Evolutionary conservation across 1,284 basidiomycete species (phyloP).

Genomic region (Sanghuangporus sanghuang): DNA sequence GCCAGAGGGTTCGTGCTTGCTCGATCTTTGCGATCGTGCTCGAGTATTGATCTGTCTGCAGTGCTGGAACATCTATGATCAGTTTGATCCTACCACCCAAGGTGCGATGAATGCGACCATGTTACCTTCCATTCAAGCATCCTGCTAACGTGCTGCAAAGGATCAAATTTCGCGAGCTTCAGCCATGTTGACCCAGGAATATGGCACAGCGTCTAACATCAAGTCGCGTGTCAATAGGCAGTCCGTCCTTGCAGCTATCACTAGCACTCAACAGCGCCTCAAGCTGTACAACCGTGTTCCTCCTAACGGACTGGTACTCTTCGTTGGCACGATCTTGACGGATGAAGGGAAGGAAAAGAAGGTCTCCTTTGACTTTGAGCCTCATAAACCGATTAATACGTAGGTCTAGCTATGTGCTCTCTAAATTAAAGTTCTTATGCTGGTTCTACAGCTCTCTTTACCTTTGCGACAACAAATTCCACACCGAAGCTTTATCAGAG

Average conservation of each 20-base stretch:
- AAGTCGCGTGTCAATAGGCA: constrained; percentile 98
- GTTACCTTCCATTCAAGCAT: constrained; percentile 7
- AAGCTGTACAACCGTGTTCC: constrained; percentile 97
- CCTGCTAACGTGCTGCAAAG: constrained; percentile 30
- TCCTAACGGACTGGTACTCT: constrained; percentile 94
- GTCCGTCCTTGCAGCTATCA: constrained; percentile 97
- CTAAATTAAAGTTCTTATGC: not conserved
- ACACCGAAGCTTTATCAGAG: constrained; percentile 96
- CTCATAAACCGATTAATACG: constrained; percentile 98
- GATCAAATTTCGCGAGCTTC: constrained; percentile 95
- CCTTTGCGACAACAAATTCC: constrained; percentile 99
- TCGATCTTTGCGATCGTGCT: not conserved
- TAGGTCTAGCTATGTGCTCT: constrained; percentile 35
- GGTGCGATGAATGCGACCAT: constrained; percentile 38
- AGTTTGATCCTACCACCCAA: constrained; percentile 94
- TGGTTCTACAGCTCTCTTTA: constrained; percentile 75
- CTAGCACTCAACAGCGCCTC: constrained; percentile 96
- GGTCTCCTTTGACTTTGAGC: constrained; percentile 95
- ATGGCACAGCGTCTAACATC: constrained; percentile 98
- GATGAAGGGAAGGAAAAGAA: constrained; percentile 99
- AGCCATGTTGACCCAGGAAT: constrained; percentile 97
- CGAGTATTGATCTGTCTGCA: constrained; percentile 28
- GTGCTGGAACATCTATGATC: constrained; percentile 99
- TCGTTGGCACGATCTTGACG: constrained; percentile 96
- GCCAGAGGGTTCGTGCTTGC: constrained; percentile 71